Evolutionary conservation across 164 flowering plant genomes (phyloP).

Genomic region (Litsea cubeba): DNA sequence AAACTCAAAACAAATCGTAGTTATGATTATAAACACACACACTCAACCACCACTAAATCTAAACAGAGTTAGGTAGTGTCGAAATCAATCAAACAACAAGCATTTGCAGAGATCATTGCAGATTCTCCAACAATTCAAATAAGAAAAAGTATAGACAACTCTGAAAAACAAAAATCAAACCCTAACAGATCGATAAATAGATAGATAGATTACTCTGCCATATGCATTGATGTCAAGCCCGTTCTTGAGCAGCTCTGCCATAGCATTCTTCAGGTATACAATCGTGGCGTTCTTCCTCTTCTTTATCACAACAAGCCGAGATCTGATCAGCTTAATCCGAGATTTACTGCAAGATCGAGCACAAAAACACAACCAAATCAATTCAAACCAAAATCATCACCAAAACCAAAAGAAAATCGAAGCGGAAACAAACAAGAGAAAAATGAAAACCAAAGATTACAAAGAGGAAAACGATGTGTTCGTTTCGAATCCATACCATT

Average conservation of each 20-base stretch:
- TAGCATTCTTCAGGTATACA: constrained; percentile 74
- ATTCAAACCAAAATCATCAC: not conserved
- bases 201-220: constrained; percentile 54
- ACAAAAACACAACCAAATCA: constrained; percentile 8
- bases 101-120: too few species aligned
- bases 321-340: constrained; percentile 49
- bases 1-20: too few species aligned
- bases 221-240: constrained; percentile 81
- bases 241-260: constrained; percentile 75
- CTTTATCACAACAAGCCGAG: constrained; percentile 61
- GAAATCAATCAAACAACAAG: not conserved
- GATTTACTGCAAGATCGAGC: constrained; percentile 54
- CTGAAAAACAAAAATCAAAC: not conserved
- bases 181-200: not conserved
- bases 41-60: too few species aligned
- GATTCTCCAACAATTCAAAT: not conserved
- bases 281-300: constrained; percentile 71
- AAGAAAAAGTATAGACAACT: not conserved
- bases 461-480: not conserved
- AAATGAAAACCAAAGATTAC: not conserved
- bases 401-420: not conserved
- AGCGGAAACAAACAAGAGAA: not conserved
- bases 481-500: constrained; percentile 42
- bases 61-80: too few species aligned
- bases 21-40: too few species aligned